Evolutionary conservation across 768 basidiomycete genomes (phyloP), one percentile per base, ranked within the genome.

Genomic region (Boletus rubroflammeus): DNA sequence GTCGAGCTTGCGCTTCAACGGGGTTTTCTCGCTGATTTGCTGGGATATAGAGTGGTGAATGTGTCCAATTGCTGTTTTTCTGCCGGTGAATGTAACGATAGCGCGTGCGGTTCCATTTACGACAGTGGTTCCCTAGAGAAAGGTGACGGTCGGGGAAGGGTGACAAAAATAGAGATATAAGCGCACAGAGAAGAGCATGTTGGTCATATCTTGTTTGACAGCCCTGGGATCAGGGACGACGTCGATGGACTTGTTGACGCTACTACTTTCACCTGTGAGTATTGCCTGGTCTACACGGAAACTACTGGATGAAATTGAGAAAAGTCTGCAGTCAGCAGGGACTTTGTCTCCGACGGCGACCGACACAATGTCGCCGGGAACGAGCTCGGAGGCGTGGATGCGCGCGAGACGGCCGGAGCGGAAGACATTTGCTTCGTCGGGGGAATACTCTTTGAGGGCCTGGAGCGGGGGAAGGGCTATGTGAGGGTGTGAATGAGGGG

Each of bases 121-220:
- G 42, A 99, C 88, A 14, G 92, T 98, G 0, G 96, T 98, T 29
- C 96, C 95, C 91, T 93, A 58, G 15, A 21, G 26, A 49, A 47
- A 36, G 28, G 23, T 51, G 26, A 66, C 49, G 15, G 23, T 13
- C 6, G 3, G 34, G 6, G 34, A 42, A 17, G 21, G 10, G 3
- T 3, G 23, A 39, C 35, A 40, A 55, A 10, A 53, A 40, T 15
- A 35, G 11, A 26, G 5, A 11, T 21, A n/a, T 36, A 21, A 38
- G 10, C 53, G 71, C n/a, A 93, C 93, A 9, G 92, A 86, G 73
- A 98, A 98, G 11, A 98, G 75, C 73, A 97, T 97, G 72, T 98
- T 98, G 53, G 81, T 85, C 95, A 96, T 96, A 64, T 99, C 96
- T 72, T 98, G 96, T 73, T 96, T 97, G 54, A 98, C 96, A 7